Base-by-base conservation (phyloP, 768 basidiomycete species). In the Leccinellum luteum region DNA sequence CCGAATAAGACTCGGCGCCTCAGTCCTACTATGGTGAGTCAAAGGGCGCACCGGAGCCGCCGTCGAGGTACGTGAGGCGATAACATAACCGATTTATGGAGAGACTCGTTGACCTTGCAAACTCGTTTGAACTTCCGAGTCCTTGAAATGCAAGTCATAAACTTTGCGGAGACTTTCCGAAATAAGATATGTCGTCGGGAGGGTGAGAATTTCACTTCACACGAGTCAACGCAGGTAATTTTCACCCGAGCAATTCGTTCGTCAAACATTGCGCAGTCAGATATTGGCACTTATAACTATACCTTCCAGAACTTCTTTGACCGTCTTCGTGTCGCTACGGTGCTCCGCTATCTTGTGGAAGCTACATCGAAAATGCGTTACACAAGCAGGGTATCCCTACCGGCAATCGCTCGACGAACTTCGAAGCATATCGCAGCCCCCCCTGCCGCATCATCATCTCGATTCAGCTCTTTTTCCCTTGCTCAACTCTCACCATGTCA, bases 171-270 rank as follows among this genome's bases (percentile, higher is more conserved):
- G 66, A 49, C 27, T 53, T 68, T 59, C 67, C 53, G 53, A 49
- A 69, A 57, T 13, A 14, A 44, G 67, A 58, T 54, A 61, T 69
- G 62, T 67, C 32, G 41, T 57, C 67, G 66, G 66, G 1, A 5
- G 6, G 10, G 64, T 62, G 66, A 34, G 58, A 66, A 51, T 43
- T 57, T 57, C 34, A 12, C 15, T 30, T 10, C 21, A 4, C 25
- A 23, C 14, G 13, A n/a, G n/a, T 34, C 32, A 6, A 38, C 35
- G 35, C 14, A 14, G 6, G 14, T 17, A 6, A 9, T 21, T 35
- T n/a, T 34, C 31, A 23, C 43, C 19, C 44, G 8, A 23, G 17
- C 17, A 38, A 38, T 32, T 23, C 13, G 5, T 19, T 53, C 19
- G 10, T 30, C 30, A 2, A 12, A 7, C 51, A 28, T 43, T 21